Evolutionary conservation across 2,329 filamentous ascomycete genomes (phyloP), one percentile per base, ranked within the genome.

Genomic region (Alternaria infectoria): DNA sequence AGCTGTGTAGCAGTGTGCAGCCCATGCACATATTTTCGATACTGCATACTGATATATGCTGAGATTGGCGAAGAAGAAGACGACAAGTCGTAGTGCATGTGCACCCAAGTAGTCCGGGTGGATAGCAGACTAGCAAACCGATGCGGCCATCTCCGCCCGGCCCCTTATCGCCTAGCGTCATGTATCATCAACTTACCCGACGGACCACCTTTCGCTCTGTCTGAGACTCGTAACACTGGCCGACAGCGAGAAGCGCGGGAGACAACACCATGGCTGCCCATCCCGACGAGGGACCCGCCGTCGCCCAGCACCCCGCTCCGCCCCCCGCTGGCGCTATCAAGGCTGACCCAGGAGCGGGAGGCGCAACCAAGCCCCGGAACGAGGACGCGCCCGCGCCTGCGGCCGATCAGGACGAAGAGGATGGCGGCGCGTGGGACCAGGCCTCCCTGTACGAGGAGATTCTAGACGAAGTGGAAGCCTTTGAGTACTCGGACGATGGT

Each of bases 401-500:
- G 9, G 55, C 67, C 55, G 58, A 58, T 23, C 54, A 66, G 30
- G 57, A 66, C 45, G 55, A 62, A 47, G 59, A 69, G 25, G 72
- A 78, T 44, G 76, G 69, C 57, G 71, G 71, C 57, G 64, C 68
- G 28, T 76, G 73, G 75, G 77, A 78, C 57, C 67, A 69, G 55
- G 72, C 71, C 17, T 80, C 75, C 28, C 66, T 74, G 50, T 76
- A 74, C 52, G 78, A 79, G 57, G 74, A 78, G 67, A 76, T 79
- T 13, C 68, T 78, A 25, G 74, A 78, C 60, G 72, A 77, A 59
- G 72, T 70, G 15, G 70, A 73, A 28, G 72, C 70, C 25, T 74
- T 75, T 36, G 74, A 76, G 50, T 72, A 73, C 62, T 68, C 73
- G 11, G 58, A 49, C 61, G 66, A 74, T 30, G 65, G 74, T 75